Base-by-base conservation (phyloP, 2,329 filamentous ascomycete genomes). In the Alternaria arborescens region DNA sequence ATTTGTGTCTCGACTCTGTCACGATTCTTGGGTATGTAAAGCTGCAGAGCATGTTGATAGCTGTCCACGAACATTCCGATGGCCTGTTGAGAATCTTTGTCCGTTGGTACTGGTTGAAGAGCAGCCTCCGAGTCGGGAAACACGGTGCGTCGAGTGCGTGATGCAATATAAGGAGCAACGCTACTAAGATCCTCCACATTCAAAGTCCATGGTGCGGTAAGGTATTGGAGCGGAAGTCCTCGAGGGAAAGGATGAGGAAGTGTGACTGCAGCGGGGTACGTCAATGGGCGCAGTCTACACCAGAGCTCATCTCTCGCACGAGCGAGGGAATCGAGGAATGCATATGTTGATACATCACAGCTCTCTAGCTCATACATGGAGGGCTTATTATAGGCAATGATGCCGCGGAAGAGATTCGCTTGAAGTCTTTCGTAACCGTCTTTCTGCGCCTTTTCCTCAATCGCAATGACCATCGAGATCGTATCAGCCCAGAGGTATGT, bases 321-420 rank as follows among this genome's bases (percentile, higher is more conserved):
- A 28, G 79, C 78, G 30, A 80, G 65, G 22, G 75, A 64, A 46
- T 81, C 76, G 1, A 80, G 43, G 52, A 81, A 80, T 5, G 52
- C 68, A 48, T 72, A 74, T 0, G 68, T 71, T 1, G 74, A 68
- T 3, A 64, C 48, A 3, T 62, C 55, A 11, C 56, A 61, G 3
- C 66, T 24, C 18, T 60, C 55, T 0, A 70, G 46, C 2, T 42
- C 42, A 10, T 36, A 34, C 2, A 36, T 48, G 11, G 26, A 34
- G 4, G 16, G 6, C 26, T 36, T 24, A n/a, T 32, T 16, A 12
- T 10, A 59, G 16, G 36, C 52, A 1, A 72, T 24, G 1, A 71
- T 50, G 0, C 74, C 72, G 4, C 52, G 8, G 4, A 69, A 36
- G 16, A 26, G 41, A 42, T 67, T 58, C 2, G 47, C 54, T 1